Percentiles rank a stretch among this genome's conserved stretches.
Conservation (phyloP, 768 basidiomycete genomes). For the Suillus fuscotomentosus region DNA sequence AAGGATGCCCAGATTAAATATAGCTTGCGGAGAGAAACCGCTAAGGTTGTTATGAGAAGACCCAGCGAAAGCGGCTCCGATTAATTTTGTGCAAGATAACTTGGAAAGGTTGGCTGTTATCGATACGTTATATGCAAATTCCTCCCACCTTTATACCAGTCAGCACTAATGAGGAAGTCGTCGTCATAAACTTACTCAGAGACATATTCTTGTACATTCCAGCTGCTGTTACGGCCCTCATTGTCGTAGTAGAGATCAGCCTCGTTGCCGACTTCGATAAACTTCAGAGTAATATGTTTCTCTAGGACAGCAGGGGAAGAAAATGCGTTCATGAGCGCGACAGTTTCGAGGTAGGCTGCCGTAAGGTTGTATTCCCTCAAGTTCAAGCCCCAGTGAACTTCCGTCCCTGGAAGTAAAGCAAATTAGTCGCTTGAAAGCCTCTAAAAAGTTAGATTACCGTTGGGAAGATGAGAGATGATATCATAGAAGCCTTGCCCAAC, state of each 20-base stretch:
- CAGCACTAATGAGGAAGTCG: neutral
- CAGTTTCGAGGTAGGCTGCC: conserved; percentile 45
- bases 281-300: conserved; percentile 48
- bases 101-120: conserved; percentile 36
- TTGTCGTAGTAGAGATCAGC: conserved; percentile 53
- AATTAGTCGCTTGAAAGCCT: neutral
- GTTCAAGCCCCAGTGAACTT: conserved; percentile 68
- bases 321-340: conserved; percentile 50
- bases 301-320: conserved; percentile 34
- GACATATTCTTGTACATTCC: conserved; percentile 45
- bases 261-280: conserved; percentile 65
- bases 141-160: conserved; percentile 43
- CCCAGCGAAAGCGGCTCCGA: conserved; percentile 48
- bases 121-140: conserved; percentile 50
- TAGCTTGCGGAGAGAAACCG: conserved; percentile 62
- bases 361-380: conserved; percentile 54
- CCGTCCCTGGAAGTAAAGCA: conserved; percentile 43
- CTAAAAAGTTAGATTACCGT: conserved; percentile 30
- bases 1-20: conserved; percentile 52
- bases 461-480: conserved; percentile 50
- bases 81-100: conserved; percentile 42
- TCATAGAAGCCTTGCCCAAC: conserved; percentile 59
- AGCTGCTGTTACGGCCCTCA: conserved; percentile 38
- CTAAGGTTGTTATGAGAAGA: conserved; percentile 41
- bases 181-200: conserved; percentile 40